Evolutionary conservation across 2,329 filamentous ascomycete genomes (phyloP).

Genomic region (Penicillium hordei): DNA sequence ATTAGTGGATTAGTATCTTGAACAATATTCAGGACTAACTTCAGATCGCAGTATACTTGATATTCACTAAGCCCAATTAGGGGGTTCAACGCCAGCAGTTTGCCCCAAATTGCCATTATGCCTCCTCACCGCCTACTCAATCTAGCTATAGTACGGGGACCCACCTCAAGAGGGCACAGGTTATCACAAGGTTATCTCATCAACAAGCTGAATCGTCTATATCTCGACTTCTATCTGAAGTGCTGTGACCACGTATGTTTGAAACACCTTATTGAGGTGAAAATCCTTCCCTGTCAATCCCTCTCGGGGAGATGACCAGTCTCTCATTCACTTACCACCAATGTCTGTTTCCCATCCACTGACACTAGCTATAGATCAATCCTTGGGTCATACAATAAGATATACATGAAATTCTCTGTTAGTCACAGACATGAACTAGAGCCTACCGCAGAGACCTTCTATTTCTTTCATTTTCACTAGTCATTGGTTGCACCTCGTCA

Average conservation of each 20-base stretch:
- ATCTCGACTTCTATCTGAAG: neutral
- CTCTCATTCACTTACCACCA: neutral
- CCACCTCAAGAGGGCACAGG: neutral
- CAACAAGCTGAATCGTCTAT: neutral
- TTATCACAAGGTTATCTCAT: neutral
- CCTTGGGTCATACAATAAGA: neutral
- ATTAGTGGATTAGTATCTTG: too few species aligned
- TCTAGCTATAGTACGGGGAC: neutral
- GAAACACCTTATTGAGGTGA: neutral
- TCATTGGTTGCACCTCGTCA: neutral
- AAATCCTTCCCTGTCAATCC: neutral
- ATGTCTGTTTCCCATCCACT: neutral
- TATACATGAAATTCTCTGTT: neutral
- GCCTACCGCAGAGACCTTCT: neutral
- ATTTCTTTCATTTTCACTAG: neutral
- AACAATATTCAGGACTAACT: neutral
- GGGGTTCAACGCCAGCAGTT: neutral
- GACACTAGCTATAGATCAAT: conserved; percentile 4
- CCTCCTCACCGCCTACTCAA: neutral
- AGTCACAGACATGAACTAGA: neutral
- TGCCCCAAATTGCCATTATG: neutral
- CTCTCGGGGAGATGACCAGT: too few species aligned
- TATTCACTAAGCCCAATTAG: neutral
- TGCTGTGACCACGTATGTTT: neutral
- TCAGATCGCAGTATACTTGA: neutral